Percentiles rank a stretch among this genome's conserved stretches.
phyloP scores from a whole-genome alignment of 768 basidiomycete genomes.

The Suillus luteus region DNA sequence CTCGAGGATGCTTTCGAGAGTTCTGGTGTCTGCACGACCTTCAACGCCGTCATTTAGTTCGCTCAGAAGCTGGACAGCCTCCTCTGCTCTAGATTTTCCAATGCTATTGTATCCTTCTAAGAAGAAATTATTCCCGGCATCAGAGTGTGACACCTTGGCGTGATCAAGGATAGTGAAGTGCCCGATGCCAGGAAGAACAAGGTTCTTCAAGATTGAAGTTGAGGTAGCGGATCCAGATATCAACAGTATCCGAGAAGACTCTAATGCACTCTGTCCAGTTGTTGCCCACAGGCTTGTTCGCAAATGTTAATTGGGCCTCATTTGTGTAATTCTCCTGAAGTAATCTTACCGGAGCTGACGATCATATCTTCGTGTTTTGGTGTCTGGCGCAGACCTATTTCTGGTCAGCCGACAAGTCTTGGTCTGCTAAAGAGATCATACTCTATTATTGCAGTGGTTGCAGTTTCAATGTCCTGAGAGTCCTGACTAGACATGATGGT shows the following conservation, averaged over 20 bases:
- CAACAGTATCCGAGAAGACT: conserved; percentile 79
- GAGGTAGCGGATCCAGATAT: conserved; percentile 81
- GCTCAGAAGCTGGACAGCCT: conserved; percentile 71
- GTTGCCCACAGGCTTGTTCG: conserved; percentile 85
- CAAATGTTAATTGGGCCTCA: background rate
- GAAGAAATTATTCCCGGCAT: conserved; percentile 98
- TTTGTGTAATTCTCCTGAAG: conserved; percentile 10
- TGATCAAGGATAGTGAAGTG: conserved; percentile 90
- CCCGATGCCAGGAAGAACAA: conserved; percentile 95
- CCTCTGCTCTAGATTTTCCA: conserved; percentile 76
- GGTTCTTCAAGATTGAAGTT: conserved; percentile 91
- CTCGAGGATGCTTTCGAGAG: conserved; percentile 60
- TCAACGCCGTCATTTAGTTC: conserved; percentile 91
- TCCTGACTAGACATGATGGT: conserved; percentile 36
- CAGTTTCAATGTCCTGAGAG: conserved; percentile 50
- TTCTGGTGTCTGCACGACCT: conserved; percentile 60
- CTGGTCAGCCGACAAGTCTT: conserved; percentile 12
- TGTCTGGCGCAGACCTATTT: conserved; percentile 69
- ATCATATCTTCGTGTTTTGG: conserved; percentile 90
- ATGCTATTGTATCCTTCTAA: conserved; percentile 75
- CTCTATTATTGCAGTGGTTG: conserved; percentile 42
- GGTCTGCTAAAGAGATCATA: conserved; percentile 24
- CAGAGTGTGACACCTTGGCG: conserved; percentile 58
- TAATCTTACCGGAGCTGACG: conserved; percentile 80
- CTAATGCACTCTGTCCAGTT: conserved; percentile 86